A percentile compares a stretch with the other conserved stretches of the same genome.
Conservation (phyloP, 352 stramenopile species). For the Globisporangium carolinianum region DNA sequence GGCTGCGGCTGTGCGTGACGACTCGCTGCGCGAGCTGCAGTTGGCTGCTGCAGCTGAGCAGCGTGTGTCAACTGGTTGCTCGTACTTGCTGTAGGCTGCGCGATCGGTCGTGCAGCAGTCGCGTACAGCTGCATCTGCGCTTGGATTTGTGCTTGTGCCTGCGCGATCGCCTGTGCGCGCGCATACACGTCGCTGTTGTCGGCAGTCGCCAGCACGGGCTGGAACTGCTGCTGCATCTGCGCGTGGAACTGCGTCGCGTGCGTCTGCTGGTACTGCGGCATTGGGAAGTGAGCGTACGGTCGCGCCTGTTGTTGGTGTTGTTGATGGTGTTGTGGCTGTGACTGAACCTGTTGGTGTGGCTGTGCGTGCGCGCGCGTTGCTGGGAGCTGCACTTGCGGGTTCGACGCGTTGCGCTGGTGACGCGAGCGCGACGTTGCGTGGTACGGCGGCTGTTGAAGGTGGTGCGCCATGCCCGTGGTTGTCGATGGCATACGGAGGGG, state of each 20-base stretch:
- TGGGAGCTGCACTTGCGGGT: neutral
- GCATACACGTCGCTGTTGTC: constrained; percentile 17
- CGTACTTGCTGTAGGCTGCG: neutral
- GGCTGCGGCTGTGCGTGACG: neutral
- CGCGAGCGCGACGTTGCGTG: neutral
- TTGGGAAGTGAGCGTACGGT: neutral
- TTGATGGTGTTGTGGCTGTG: neutral
- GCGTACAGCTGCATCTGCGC: constrained; percentile 31
- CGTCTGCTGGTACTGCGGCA: neutral
- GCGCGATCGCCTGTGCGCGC: constrained; percentile 21
- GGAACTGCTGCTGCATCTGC: neutral
- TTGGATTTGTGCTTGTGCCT: constrained; percentile 24
- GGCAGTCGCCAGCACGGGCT: neutral
- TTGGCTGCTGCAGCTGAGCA: neutral
- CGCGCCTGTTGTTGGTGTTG: neutral
- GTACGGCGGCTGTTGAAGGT: neutral
- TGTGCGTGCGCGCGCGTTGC: constrained; percentile 8
- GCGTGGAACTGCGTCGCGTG: neutral
- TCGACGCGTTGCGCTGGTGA: constrained; percentile 6
- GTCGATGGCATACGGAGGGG: constrained; percentile 11
- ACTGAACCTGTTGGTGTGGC: too few species aligned
- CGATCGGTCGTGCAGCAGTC: constrained; percentile 1
- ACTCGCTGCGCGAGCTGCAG: constrained; percentile 2
- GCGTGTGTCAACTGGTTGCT: constrained; percentile 16
- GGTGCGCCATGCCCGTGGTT: constrained; percentile 9